Base-by-base conservation (phyloP, 2,329 filamentous ascomycete species). In the Ramularia endophylla region DNA sequence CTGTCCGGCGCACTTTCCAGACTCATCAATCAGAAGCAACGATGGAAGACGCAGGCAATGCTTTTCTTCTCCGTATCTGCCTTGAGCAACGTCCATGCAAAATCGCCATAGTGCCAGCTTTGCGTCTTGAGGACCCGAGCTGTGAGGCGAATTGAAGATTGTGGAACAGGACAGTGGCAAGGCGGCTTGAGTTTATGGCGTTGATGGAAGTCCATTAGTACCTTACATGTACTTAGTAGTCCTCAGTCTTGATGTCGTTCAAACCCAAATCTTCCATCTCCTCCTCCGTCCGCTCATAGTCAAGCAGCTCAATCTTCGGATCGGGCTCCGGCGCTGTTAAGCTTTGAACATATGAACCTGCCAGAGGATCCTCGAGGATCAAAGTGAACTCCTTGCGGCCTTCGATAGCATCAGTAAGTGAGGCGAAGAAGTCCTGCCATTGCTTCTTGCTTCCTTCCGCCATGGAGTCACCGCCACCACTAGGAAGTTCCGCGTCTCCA, bases 221-320 rank as follows among this genome's bases (percentile, higher is more conserved):
- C n/a, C n/a, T n/a, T n/a, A n/a, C n/a, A n/a, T n/a, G n/a, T n/a
- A n/a, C n/a, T n/a, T n/a, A n/a, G n/a, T 98, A 97, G 0, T 80
- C 81, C 63, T 97, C 89, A 0, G 81, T 80, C 74, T 90, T 92
- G 81, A 98, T 98, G 60, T 98, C 92, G 44, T 72, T 80, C 51
- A 98, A 68, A 0, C 92, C 92, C 8, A 98, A 70, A 44, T 95
- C 87, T 58, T 98, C 92, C 66, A 95, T 87, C 61, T 98, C 92
- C 63, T 95, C 86, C 0, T 83, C 80, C 0, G 90, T 95, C 46
- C 92, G 77, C 45, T 85, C 78, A 63, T 98, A 98, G 20, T 86
- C 84, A 66, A 87, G 85, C 2, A 78, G 74, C 43, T 76, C 80
- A 61, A 98, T 84, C 66, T 92, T 84, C 12, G 83, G 83, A 59